Evolutionary conservation across 2,329 filamentous ascomycete species (phyloP).

Genomic region (Fusarium verticillioides): DNA sequence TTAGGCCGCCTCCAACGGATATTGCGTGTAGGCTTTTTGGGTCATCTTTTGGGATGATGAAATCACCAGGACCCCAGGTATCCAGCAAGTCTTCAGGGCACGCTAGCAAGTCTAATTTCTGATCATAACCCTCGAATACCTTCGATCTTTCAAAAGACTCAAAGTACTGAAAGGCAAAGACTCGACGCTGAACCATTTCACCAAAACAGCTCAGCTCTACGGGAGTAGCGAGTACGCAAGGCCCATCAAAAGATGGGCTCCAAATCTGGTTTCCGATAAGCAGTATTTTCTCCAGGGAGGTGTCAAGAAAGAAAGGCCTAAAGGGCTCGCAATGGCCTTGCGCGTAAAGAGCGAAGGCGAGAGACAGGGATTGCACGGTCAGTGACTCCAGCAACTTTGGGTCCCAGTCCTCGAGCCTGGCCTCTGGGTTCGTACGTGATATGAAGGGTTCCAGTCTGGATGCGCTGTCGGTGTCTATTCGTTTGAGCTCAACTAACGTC

Average conservation of each 20-base stretch:
- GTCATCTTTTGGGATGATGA: fast-evolving
- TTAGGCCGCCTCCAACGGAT: fast-evolving
- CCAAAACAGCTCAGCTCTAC: neutral
- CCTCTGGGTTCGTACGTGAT: too few species aligned
- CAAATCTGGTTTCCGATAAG: fast-evolving
- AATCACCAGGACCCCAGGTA: neutral
- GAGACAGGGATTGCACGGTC: fast-evolving
- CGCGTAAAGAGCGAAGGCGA: fast-evolving
- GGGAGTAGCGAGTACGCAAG: fast-evolving
- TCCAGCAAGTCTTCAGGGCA: fast-evolving
- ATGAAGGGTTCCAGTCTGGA: too few species aligned
- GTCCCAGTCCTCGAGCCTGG: fast-evolving
- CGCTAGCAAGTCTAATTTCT: too few species aligned
- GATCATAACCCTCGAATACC: too few species aligned
- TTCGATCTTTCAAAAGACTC: fast-evolving
- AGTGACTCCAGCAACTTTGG: fast-evolving
- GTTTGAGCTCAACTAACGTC: neutral
- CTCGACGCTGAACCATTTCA: fast-evolving
- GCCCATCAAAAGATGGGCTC: fast-evolving
- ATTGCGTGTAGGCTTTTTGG: fast-evolving
- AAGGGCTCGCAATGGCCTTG: neutral
- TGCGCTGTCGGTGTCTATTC: too few species aligned
- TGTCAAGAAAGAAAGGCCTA: neutral
- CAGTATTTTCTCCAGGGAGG: fast-evolving
- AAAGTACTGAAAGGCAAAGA: neutral